Evolutionary conservation across 192 early-diverging fungal genomes (phyloP).

Genomic region (Dissophora globulifera): DNA sequence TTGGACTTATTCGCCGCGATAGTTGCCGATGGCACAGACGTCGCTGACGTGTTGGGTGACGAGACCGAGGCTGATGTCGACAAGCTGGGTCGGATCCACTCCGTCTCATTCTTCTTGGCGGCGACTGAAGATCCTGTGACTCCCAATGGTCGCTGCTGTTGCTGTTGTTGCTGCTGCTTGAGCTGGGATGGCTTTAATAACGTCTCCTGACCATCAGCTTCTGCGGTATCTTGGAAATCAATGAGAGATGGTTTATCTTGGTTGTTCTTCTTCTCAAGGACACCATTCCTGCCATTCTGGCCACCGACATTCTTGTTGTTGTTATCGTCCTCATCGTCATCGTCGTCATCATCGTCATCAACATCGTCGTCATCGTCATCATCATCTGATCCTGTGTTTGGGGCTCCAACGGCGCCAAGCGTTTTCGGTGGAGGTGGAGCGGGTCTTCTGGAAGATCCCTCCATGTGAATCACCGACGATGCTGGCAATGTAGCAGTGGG

Average conservation of each 20-base stretch:
- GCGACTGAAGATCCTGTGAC: no score
- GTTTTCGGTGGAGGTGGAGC: slow-evolving; percentile 36
- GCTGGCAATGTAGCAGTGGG: slow-evolving; percentile 24
- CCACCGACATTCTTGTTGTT: not conserved
- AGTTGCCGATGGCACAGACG: not conserved
- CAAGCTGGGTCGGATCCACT: slow-evolving; percentile 1
- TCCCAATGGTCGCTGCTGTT: not conserved
- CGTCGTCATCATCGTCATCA: slow-evolving; percentile 11
- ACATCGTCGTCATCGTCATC: slow-evolving; percentile 29
- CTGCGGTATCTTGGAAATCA: no score
- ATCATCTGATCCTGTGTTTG: slow-evolving; percentile 5
- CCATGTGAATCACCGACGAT: slow-evolving; percentile 18
- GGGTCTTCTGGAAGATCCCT: slow-evolving; percentile 14
- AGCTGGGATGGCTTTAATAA: slow-evolving; percentile 29
- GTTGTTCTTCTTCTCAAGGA: not conserved
- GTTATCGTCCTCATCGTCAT: not conserved
- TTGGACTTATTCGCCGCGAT: slow-evolving; percentile 34
- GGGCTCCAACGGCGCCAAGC: not conserved
- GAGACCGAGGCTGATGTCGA: slow-evolving; percentile 3
- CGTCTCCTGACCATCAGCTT: not conserved
- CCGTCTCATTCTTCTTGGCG: slow-evolving; percentile 5
- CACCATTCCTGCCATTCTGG: not conserved
- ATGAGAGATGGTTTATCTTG: no score
- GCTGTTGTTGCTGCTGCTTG: slow-evolving; percentile 18
- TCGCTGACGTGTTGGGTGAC: not conserved